Evolutionary conservation across 257 asterid species (phyloP).

Genomic region (Anisodus tanguticus): DNA sequence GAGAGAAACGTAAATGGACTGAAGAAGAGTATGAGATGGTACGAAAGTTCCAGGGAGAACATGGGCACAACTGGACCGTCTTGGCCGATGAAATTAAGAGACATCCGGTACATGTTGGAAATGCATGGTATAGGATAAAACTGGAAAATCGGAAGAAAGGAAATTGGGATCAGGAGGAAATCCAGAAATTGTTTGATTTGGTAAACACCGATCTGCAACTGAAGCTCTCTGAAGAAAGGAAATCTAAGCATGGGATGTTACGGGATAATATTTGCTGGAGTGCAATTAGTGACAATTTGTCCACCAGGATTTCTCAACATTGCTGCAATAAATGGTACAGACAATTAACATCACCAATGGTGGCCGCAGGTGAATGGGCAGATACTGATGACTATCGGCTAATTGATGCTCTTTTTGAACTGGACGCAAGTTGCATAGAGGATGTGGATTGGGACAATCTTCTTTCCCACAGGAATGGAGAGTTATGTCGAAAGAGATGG

Average conservation of each 20-base stretch:
- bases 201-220: conserved; percentile 19
- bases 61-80: not conserved
- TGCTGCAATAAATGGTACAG: conserved; percentile 17
- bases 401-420: conserved; percentile 9
- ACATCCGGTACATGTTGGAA: not conserved
- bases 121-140: conserved; percentile 16
- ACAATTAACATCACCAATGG: conserved; percentile 25
- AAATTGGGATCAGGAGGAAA: conserved; percentile 11
- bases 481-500: conserved; percentile 28
- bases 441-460: conserved; percentile 31
- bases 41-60: not conserved
- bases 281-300: conserved; percentile 18
- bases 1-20: not conserved
- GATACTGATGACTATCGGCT: conserved; percentile 26
- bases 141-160: conserved; percentile 13
- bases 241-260: conserved; percentile 17
- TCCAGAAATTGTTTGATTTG: conserved; percentile 22
- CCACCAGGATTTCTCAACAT: not conserved
- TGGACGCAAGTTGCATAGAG: conserved; percentile 31
- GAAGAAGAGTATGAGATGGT: conserved; percentile 4
- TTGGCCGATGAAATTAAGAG: conserved; percentile 1
- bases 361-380: conserved; percentile 20
- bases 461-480: conserved; percentile 30
- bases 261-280: conserved; percentile 26
- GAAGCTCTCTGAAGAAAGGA: conserved; percentile 19